phyloP scores from a whole-genome alignment of 495 filamentous ascomycete genomes.

The Aspergillus indologenus region DNA sequence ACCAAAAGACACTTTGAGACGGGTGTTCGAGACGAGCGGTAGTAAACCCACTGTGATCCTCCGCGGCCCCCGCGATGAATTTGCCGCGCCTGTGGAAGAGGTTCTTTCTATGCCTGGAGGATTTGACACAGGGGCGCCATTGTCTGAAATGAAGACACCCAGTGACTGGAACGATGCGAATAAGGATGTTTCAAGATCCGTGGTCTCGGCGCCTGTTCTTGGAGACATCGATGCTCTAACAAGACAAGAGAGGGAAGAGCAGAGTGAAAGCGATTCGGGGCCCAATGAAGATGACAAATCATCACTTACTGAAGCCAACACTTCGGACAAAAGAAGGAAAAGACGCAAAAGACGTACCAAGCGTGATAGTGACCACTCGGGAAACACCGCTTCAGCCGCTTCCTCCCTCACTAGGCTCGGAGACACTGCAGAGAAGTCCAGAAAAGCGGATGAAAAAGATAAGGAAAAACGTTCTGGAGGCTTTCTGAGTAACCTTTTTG shows the following conservation, averaged over 20 bases:
- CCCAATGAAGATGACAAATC: constrained; percentile 15
- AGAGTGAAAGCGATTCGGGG: constrained; percentile 25
- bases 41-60: neutral
- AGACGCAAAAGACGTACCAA: constrained; percentile 33
- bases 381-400: constrained; percentile 33
- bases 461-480: constrained; percentile 31
- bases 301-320: constrained; percentile 12
- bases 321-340: constrained; percentile 25
- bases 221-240: constrained; percentile 18
- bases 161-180: constrained; percentile 8
- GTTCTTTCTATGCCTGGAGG: constrained; percentile 42
- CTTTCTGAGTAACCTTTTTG: constrained; percentile 39
- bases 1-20: constrained; percentile 2
- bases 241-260: constrained; percentile 22
- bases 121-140: constrained; percentile 31
- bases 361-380: constrained; percentile 29
- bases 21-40: neutral
- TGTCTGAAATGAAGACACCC: constrained; percentile 9
- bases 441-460: constrained; percentile 31
- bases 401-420: constrained; percentile 35
- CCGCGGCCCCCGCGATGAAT: constrained; percentile 9
- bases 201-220: constrained; percentile 24
- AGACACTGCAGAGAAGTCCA: constrained; percentile 29
- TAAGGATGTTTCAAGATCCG: constrained; percentile 23
- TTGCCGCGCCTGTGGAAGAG: constrained; percentile 24